A percentile compares a stretch with the other conserved stretches of the same genome.
phyloP scores from a whole-genome alignment of 2,329 filamentous ascomycete genomes.

The Cladosporium oxysporum region DNA sequence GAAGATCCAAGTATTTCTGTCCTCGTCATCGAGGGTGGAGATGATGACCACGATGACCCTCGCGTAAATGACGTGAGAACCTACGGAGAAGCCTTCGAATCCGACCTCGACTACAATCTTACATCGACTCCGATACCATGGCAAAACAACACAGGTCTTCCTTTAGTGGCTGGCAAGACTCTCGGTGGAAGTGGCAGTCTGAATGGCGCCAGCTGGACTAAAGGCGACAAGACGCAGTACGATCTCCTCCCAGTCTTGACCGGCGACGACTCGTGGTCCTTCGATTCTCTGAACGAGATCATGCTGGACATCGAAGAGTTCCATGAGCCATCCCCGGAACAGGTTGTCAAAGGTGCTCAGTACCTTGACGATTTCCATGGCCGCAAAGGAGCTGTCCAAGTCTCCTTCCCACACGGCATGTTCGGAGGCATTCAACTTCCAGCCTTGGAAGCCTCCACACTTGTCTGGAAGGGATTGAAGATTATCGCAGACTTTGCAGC shows the following conservation, averaged over 20 bases:
- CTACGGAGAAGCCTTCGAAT: constrained; percentile 29
- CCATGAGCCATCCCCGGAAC: constrained; percentile 24
- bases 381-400: constrained; percentile 26
- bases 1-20: constrained; percentile 29
- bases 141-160: constrained; percentile 26
- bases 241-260: constrained; percentile 33
- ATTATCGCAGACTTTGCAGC: constrained; percentile 29
- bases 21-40: constrained; percentile 35
- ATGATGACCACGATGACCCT: constrained; percentile 25
- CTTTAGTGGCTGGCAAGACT: constrained; percentile 31
- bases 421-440: constrained; percentile 30
- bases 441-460: constrained; percentile 28
- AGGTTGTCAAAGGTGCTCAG: constrained; percentile 28
- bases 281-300: constrained; percentile 29
- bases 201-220: constrained; percentile 35
- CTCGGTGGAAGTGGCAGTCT: constrained; percentile 32
- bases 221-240: constrained; percentile 32
- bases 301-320: constrained; percentile 33
- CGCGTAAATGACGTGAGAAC: constrained; percentile 29
- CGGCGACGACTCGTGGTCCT: constrained; percentile 32
- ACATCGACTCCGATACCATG: constrained; percentile 28
- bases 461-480: constrained; percentile 26
- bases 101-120: constrained; percentile 28
- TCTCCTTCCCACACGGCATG: constrained; percentile 30
- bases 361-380: constrained; percentile 25